A percentile compares a stretch with the other conserved stretches of the same genome.
Conservation (phyloP, 352 stramenopile species). For the Pythium dissimile region DNA sequence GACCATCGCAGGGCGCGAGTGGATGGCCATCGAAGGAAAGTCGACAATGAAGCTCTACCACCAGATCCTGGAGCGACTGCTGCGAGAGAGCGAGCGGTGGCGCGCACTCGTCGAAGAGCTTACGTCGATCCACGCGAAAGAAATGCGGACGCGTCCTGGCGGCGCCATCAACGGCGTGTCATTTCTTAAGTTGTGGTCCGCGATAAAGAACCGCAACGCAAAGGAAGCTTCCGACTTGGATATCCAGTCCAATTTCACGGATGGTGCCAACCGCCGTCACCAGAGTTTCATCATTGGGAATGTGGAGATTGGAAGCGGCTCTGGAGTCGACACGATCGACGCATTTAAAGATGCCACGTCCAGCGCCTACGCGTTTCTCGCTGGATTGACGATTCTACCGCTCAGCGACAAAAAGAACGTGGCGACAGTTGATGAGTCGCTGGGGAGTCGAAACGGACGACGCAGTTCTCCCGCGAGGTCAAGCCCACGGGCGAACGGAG, state of each 20-base stretch:
- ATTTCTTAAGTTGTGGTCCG: slow-evolving; percentile 55
- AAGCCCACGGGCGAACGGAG: not conserved
- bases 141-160: slow-evolving; percentile 9
- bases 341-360: slow-evolving; percentile 43
- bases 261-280: slow-evolving; percentile 46
- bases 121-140: slow-evolving; percentile 22
- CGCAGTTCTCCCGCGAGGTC: not conserved
- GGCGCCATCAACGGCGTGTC: slow-evolving; percentile 28
- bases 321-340: slow-evolving; percentile 44
- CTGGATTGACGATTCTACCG: slow-evolving; percentile 17
- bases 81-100: slow-evolving; percentile 45
- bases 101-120: slow-evolving; percentile 36
- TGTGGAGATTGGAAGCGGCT: slow-evolving; percentile 68
- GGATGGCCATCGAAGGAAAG: slow-evolving; percentile 35
- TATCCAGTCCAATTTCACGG: slow-evolving; percentile 48
- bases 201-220: slow-evolving; percentile 32
- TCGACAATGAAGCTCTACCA: slow-evolving; percentile 46
- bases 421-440: not conserved
- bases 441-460: not conserved
- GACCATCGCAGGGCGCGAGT: slow-evolving; percentile 44
- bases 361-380: slow-evolving; percentile 44
- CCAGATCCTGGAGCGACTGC: slow-evolving; percentile 44
- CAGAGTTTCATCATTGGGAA: slow-evolving; percentile 61
- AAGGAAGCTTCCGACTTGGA: slow-evolving; percentile 30
- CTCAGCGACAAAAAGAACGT: slow-evolving; percentile 10